Evolutionary conservation across 202 grass and related monocot species (phyloP).

Genomic region (Carex arenaria): DNA sequence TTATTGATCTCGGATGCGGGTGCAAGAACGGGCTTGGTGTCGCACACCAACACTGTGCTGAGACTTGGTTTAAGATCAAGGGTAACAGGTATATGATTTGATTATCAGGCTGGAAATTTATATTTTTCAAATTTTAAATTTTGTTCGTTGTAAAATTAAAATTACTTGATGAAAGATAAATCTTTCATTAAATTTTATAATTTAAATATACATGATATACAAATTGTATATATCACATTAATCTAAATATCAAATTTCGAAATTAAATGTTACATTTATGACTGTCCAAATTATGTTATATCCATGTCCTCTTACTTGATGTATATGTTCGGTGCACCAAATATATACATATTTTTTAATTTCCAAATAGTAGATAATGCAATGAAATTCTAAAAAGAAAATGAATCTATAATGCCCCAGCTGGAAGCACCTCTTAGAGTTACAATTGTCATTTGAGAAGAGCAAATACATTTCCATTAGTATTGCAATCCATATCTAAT

Average conservation of each 20-base stretch:
- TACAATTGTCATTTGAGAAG: background rate
- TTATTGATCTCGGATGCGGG: conserved; percentile 55
- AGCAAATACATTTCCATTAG: background rate
- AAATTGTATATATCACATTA: background rate
- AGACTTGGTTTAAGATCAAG: conserved; percentile 73
- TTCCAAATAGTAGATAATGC: background rate
- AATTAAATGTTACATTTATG: background rate
- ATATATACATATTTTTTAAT: background rate
- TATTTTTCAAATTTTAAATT: background rate
- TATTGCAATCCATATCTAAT: background rate
- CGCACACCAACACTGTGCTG: conserved; percentile 66
- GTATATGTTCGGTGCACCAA: background rate
- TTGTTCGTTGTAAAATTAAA: too few species aligned
- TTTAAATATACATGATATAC: background rate
- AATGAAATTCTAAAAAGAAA: background rate
- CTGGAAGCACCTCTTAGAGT: background rate
- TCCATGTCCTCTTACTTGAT: background rate
- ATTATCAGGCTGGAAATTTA: background rate
- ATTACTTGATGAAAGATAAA: background rate
- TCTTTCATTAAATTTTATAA: background rate
- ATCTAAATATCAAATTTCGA: background rate
- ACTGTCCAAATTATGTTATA: too few species aligned
- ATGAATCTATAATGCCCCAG: background rate
- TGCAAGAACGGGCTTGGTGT: conserved; percentile 65
- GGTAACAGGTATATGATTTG: conserved; percentile 41